A percentile compares a stretch with the other conserved stretches of the same genome.
These are phyloP conservation scores for Podospora anserina DNA, from an alignment of 495 filamentous ascomycete species.

Conservation along the genomic window DNA sequence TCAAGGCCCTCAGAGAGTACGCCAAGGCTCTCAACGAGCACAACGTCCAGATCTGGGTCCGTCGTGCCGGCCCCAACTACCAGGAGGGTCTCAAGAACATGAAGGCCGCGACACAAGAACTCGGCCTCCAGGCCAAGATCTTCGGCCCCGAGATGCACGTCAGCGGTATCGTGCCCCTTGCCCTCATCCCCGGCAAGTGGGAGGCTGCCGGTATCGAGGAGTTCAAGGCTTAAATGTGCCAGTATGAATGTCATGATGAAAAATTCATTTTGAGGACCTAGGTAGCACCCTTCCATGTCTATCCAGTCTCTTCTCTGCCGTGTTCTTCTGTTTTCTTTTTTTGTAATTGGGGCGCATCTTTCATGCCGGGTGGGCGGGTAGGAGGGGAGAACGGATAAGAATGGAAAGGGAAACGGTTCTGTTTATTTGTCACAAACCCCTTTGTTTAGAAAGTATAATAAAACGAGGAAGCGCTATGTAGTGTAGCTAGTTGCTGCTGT, in stretches of 20 bases:
- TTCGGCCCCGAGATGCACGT: conserved; percentile 96
- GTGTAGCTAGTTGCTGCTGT: background rate
- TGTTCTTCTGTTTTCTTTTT: background rate
- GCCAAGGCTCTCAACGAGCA: conserved; percentile 84
- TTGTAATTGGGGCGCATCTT: background rate
- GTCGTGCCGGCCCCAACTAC: conserved; percentile 98
- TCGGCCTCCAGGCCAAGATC: conserved; percentile 91
- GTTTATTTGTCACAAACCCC: background rate
- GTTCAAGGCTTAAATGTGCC: conserved; percentile 46
- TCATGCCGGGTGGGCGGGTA: background rate
- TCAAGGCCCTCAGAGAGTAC: conserved; percentile 91
- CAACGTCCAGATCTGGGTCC: conserved; percentile 99
- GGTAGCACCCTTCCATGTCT: conserved; percentile 1
- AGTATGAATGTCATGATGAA: conserved; percentile 1
- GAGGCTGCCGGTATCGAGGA: conserved; percentile 52
- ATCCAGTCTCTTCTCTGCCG: background rate
- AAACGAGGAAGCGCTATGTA: background rate
- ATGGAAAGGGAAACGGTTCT: background rate
- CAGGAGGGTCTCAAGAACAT: conserved; percentile 99
- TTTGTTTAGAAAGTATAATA: background rate
- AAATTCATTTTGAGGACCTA: conserved; percentile 2
- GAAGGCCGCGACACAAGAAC: conserved; percentile 89
- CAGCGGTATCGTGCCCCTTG: conserved; percentile 62
- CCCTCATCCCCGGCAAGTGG: conserved; percentile 55
- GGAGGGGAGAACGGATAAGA: background rate